These are phyloP conservation scores for Trametes cingulata DNA, from an alignment of 768 basidiomycete species.

Conservation along the genomic window DNA sequence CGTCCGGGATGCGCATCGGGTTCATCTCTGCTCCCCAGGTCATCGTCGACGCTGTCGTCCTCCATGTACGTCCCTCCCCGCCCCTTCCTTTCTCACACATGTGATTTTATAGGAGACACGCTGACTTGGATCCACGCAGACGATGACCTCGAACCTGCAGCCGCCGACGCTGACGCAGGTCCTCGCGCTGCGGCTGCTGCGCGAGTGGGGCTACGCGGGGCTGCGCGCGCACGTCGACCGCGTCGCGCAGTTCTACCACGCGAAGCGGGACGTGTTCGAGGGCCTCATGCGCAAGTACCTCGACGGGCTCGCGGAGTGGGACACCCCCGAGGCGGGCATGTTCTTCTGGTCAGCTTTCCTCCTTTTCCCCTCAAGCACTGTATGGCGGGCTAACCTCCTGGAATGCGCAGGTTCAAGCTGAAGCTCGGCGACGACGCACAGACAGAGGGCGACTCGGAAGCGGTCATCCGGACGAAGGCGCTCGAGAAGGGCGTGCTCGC, in stretches of 20 bases:
- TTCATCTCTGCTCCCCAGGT: conserved; percentile 75
- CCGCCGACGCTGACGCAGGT: conserved; percentile 63
- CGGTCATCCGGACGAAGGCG: conserved; percentile 72
- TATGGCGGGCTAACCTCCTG: neutral
- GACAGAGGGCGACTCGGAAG: conserved; percentile 73
- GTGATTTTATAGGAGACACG: neutral
- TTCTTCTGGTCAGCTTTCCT: conserved; percentile 71
- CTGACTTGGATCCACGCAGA: conserved; percentile 36
- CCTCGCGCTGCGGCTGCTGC: conserved; percentile 56
- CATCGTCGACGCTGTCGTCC: conserved; percentile 69
- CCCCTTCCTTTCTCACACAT: no score
- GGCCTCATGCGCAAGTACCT: conserved; percentile 73
- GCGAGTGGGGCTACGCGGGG: conserved; percentile 75
- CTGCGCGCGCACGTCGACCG: conserved; percentile 66
- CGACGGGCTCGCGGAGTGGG: conserved; percentile 75
- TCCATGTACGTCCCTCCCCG: conserved; percentile 49
- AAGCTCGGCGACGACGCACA: conserved; percentile 37
- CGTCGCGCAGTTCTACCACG: conserved; percentile 74
- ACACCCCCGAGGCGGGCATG: conserved; percentile 76
- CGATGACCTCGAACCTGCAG: conserved; percentile 67
- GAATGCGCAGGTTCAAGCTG: conserved; percentile 81
- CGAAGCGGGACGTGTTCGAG: conserved; percentile 79
- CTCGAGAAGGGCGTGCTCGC: conserved; percentile 85
- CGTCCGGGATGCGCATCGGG: conserved; percentile 77
- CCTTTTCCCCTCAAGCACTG: neutral